Percentiles rank a stretch among this genome's conserved stretches.
Evolutionary conservation across 768 basidiomycete genomes (phyloP).

Genomic region (Boletus insuetus): DNA sequence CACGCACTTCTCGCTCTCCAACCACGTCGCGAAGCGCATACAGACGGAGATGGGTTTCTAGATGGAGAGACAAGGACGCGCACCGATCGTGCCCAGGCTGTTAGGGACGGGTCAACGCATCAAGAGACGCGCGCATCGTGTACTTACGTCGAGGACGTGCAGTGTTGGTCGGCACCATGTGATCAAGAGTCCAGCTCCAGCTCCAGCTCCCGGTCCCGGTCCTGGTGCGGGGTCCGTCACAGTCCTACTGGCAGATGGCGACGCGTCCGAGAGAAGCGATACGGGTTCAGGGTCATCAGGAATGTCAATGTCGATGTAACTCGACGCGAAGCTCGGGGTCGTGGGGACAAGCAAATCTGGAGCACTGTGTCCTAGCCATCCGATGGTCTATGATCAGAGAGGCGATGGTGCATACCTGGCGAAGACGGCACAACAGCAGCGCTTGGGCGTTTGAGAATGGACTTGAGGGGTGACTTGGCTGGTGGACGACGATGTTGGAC

Average conservation of each 20-base stretch:
- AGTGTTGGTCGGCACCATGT: not conserved
- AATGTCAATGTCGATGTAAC: no score
- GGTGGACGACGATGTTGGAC: not conserved
- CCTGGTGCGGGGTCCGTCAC: not conserved
- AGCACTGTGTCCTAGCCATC: not conserved
- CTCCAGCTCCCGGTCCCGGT: no score
- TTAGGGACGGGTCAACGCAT: no score
- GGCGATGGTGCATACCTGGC: constrained; percentile 8
- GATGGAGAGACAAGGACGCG: not conserved
- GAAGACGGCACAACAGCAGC: not conserved
- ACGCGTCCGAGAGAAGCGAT: no score
- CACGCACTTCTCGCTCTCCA: constrained; percentile 12
- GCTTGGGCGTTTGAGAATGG: not conserved
- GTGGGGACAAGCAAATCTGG: not conserved
- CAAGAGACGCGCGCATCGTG: not conserved
- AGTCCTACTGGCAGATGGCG: not conserved
- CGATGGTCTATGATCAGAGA: not conserved
- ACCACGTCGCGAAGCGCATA: constrained; percentile 16
- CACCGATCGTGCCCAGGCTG: no score
- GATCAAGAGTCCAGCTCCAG: not conserved
- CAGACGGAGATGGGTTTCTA: constrained; percentile 13
- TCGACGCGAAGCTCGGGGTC: not conserved
- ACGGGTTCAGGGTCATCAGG: no score
- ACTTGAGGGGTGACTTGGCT: not conserved
- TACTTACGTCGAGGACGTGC: constrained; percentile 12